Conservation (phyloP, 768 basidiomycete species). For the Candolleomyces aberdarensis region DNA sequence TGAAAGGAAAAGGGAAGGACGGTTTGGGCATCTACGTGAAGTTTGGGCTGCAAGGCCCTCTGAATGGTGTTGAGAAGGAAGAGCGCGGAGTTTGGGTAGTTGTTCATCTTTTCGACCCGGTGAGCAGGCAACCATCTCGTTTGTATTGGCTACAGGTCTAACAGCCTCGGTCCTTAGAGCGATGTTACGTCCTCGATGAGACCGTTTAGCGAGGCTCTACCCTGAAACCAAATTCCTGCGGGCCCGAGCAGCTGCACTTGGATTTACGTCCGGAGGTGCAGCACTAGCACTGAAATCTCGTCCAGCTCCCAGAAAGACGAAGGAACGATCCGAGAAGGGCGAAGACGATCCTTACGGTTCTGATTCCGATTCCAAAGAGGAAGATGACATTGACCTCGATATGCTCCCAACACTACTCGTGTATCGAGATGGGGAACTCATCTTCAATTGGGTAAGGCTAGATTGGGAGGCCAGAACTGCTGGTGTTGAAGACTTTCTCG, state of each 20-base stretch:
- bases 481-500: constrained; percentile 67
- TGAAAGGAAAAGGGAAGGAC: constrained; percentile 44
- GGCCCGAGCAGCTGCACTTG: constrained; percentile 70
- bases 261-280: constrained; percentile 47
- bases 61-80: constrained; percentile 73
- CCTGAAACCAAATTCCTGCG: constrained; percentile 80
- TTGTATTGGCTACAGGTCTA: background rate
- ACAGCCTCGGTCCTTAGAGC: constrained; percentile 58
- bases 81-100: constrained; percentile 72
- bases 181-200: constrained; percentile 72
- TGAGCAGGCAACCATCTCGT: constrained; percentile 31
- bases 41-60: constrained; percentile 64
- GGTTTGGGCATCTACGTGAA: constrained; percentile 79
- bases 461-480: constrained; percentile 77
- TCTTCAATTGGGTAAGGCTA: constrained; percentile 86
- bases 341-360: constrained; percentile 48
- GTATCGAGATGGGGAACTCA: constrained; percentile 76
- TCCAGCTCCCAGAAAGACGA: constrained; percentile 14
- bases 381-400: constrained; percentile 71
- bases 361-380: constrained; percentile 39
- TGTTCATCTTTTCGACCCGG: constrained; percentile 82
- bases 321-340: constrained; percentile 30
- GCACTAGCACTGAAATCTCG: constrained; percentile 17
- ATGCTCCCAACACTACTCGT: constrained; percentile 78
- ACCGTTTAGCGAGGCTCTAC: constrained; percentile 64